A percentile compares a stretch with the other conserved stretches of the same genome.
Evolutionary conservation across 805 yeast species (phyloP).

Genomic region (Nakazawaea populi): DNA sequence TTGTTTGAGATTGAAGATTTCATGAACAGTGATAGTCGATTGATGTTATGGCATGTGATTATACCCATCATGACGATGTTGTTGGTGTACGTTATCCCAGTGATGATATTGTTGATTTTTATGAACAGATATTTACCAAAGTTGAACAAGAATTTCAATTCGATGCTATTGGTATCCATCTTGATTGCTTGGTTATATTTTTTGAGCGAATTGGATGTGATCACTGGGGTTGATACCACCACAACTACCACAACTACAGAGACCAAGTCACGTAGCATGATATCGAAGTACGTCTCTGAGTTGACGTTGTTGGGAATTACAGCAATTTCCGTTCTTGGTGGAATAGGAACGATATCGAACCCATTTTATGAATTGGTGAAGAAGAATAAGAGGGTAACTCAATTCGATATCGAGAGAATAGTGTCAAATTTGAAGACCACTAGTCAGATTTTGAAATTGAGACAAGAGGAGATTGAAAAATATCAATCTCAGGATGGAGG

Average conservation of each 20-base stretch:
- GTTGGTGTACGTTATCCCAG: conserved; percentile 38
- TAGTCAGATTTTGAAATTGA: conserved; percentile 24
- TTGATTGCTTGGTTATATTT: conserved; percentile 10
- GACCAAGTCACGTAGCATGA: conserved; percentile 13
- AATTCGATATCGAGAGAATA: conserved; percentile 26
- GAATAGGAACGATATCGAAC: conserved; percentile 45
- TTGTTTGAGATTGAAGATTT: conserved; percentile 21
- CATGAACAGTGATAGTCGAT: conserved; percentile 20
- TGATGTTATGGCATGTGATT: conserved; percentile 32
- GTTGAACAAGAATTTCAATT: conserved; percentile 7
- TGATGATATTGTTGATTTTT: conserved; percentile 23
- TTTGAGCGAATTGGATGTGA: conserved; percentile 27
- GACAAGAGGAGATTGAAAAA: conserved; percentile 27
- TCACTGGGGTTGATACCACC: conserved; percentile 24
- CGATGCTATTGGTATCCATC: not conserved
- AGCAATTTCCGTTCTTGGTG: conserved; percentile 44
- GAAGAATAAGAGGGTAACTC: conserved; percentile 19
- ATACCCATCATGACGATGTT: conserved; percentile 32
- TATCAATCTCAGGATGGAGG: conserved; percentile 20
- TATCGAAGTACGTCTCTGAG: conserved; percentile 39
- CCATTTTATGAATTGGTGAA: conserved; percentile 25
- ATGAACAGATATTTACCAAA: conserved; percentile 25
- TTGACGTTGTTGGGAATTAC: conserved; percentile 43
- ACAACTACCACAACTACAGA: too few relatives aligned
- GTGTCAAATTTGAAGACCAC: conserved; percentile 38